These are phyloP conservation scores for Aspergillus biplanus DNA, from an alignment of 495 filamentous ascomycete species.

Conservation along the genomic window DNA sequence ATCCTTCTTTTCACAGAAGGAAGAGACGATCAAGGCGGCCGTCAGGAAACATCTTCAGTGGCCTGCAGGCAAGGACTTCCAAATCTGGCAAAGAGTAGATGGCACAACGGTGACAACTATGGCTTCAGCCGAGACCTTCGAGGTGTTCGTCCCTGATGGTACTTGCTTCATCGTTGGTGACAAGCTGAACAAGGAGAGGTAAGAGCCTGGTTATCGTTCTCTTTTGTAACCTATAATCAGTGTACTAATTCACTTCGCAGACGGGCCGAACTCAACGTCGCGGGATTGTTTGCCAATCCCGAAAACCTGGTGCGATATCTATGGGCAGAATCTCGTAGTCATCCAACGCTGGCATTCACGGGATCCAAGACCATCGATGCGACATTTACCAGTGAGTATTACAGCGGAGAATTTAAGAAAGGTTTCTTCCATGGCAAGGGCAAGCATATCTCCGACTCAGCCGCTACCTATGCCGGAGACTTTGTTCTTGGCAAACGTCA, in stretches of 20 bases:
- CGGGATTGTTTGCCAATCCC: constrained; percentile 49
- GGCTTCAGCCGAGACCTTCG: constrained; percentile 46
- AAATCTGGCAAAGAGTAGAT: constrained; percentile 50
- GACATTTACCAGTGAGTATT: constrained; percentile 52
- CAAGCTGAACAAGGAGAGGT: constrained; percentile 46
- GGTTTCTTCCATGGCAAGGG: constrained; percentile 56
- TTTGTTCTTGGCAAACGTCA: constrained; percentile 57
- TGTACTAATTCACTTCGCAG: constrained; percentile 24
- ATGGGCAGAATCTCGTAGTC: constrained; percentile 46
- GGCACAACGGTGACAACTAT: constrained; percentile 44
- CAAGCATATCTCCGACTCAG: constrained; percentile 56
- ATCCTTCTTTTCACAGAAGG: constrained; percentile 48
- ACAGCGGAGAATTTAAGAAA: constrained; percentile 51
- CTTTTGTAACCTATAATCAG: background rate
- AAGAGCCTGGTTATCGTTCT: constrained; percentile 13
- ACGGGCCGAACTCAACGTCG: constrained; percentile 40
- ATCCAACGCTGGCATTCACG: constrained; percentile 50
- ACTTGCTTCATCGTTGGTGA: constrained; percentile 50
- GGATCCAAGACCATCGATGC: constrained; percentile 47
- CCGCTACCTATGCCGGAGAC: constrained; percentile 58
- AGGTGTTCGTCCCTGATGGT: constrained; percentile 43
- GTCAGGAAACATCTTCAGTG: constrained; percentile 46
- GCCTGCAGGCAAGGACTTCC: constrained; percentile 43
- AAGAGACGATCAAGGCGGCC: constrained; percentile 49
- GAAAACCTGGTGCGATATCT: constrained; percentile 52